These are phyloP conservation scores for Fusarium nanum DNA, from an alignment of 2,329 filamentous ascomycete species.

Conservation along the genomic window DNA sequence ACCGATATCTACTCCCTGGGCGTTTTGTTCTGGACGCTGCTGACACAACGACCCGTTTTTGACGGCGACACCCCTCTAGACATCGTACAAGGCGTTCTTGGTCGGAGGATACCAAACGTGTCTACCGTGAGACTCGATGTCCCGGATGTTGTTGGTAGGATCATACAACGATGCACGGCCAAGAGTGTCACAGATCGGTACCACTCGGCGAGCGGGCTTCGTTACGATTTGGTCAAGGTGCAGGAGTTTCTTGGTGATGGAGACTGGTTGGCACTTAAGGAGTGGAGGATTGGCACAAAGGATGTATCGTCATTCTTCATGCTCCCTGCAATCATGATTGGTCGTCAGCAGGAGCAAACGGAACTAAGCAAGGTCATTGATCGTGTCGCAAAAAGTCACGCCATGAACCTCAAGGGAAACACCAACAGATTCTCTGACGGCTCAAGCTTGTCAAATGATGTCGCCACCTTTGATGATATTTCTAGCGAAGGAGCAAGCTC, in stretches of 20 bases:
- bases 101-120: conserved; percentile 80
- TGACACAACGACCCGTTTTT: conserved; percentile 84
- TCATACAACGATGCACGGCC: conserved; percentile 92
- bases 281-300: conserved; percentile 81
- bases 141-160: conserved; percentile 81
- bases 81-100: conserved; percentile 89
- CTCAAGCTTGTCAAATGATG: conserved; percentile 65
- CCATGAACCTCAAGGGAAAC: conserved; percentile 56
- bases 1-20: conserved; percentile 96
- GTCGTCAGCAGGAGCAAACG: conserved; percentile 77
- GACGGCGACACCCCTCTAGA: conserved; percentile 84
- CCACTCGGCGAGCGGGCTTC: conserved; percentile 87
- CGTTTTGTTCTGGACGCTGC: conserved; percentile 86
- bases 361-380: conserved; percentile 81
- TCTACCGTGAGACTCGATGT: conserved; percentile 83
- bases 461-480: conserved; percentile 61
- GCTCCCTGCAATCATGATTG: conserved; percentile 83
- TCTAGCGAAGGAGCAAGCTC: conserved; percentile 73
- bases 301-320: conserved; percentile 95
- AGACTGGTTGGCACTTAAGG: conserved; percentile 75
- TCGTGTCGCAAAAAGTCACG: conserved; percentile 75
- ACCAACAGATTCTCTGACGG: conserved; percentile 63
- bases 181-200: conserved; percentile 91
- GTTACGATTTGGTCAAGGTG: conserved; percentile 80
- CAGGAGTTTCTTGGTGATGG: conserved; percentile 80